Conservation (phyloP, 139 green algal species). For the Picochlorum costavermella region DNA sequence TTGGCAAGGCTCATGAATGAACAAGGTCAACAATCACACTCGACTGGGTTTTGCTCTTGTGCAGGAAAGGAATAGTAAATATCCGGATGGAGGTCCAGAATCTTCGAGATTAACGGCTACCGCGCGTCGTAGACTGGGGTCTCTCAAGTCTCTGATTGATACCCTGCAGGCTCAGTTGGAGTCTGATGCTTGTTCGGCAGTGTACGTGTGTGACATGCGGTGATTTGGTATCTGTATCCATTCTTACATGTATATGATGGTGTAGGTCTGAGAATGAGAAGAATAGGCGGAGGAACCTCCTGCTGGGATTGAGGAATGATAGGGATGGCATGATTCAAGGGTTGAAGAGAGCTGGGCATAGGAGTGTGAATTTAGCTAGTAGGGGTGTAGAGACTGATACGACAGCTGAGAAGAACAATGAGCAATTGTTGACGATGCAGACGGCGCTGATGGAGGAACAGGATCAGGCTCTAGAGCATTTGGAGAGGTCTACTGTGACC, state of each 20-base stretch:
- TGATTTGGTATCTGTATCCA: background rate
- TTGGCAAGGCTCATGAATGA: no score
- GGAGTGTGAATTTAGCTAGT: background rate
- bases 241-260: background rate
- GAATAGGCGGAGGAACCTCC: constrained; percentile 65
- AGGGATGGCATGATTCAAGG: constrained; percentile 68
- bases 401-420: constrained; percentile 56
- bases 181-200: constrained; percentile 18
- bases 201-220: constrained; percentile 41
- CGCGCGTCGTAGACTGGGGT: constrained; percentile 70
- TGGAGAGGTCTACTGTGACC: constrained; percentile 60
- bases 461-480: constrained; percentile 59
- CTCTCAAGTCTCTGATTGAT: constrained; percentile 55
- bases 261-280: constrained; percentile 71
- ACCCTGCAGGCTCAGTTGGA: constrained; percentile 54
- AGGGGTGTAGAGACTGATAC: constrained; percentile 43
- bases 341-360: constrained; percentile 43
- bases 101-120: constrained; percentile 67
- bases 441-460: constrained; percentile 62
- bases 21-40: background rate
- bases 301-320: constrained; percentile 50
- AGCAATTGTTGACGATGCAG: constrained; percentile 61
- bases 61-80: constrained; percentile 71
- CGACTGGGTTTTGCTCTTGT: background rate
- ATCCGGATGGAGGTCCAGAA: constrained; percentile 54